Conservation (phyloP, 768 basidiomycete genomes). For the Tylopilus intermedius region DNA sequence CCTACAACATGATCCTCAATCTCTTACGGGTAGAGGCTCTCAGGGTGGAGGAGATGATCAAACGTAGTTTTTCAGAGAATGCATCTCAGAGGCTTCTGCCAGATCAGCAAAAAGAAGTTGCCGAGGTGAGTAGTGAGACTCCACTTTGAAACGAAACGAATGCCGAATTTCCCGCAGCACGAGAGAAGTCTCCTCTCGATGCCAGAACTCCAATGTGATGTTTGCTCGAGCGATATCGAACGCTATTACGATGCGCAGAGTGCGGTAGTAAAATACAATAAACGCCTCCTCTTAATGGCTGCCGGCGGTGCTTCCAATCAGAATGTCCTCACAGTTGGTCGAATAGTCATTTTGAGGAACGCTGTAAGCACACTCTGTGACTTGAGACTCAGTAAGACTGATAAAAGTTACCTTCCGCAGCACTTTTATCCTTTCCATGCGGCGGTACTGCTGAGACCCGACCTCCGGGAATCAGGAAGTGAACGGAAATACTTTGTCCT, state of each 20-base stretch:
- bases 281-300: conserved; percentile 56
- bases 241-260: conserved; percentile 68
- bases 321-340: conserved; percentile 65
- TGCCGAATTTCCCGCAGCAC: conserved; percentile 41
- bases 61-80: conserved; percentile 97
- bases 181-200: conserved; percentile 64
- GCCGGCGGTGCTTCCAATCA: conserved; percentile 55
- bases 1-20: conserved; percentile 99
- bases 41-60: conserved; percentile 98
- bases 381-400: neutral
- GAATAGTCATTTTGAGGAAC: conserved; percentile 81
- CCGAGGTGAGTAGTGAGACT: conserved; percentile 51
- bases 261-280: conserved; percentile 60
- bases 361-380: conserved; percentile 47
- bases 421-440: conserved; percentile 69
- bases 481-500: conserved; percentile 64
- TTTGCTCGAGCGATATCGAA: conserved; percentile 71
- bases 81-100: conserved; percentile 88
- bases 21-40: conserved; percentile 93
- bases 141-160: conserved; percentile 3
- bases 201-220: conserved; percentile 59
- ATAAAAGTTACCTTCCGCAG: conserved; percentile 35
- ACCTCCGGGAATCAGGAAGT: conserved; percentile 44
- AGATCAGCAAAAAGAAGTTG: conserved; percentile 85
- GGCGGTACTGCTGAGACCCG: conserved; percentile 67